Evolutionary conservation across 768 basidiomycete species (phyloP), one percentile per base, ranked within the genome.

Genomic region (Pleurotus djamor): DNA sequence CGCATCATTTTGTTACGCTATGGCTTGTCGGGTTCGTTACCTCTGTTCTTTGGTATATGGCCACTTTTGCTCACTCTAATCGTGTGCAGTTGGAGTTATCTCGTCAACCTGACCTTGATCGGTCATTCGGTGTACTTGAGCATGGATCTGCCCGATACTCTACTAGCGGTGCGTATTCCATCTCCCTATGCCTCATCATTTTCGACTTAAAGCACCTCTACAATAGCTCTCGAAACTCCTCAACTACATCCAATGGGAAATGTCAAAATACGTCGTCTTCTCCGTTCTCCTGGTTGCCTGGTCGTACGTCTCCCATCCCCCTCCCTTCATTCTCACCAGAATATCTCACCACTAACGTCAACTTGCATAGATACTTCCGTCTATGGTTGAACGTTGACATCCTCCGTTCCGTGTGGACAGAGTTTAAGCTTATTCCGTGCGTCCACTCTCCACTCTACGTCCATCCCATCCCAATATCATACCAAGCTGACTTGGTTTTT

Each of bases 141-240:
- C 70, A 98, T 98, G 97, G 97, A 99, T 75, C 80, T 96, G 16
- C 94, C 96, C 0, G 97, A 99, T 69, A 74, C 85, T 36, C 92
- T 90, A 72, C 79, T 99, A 10, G 94, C 92, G 10, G 89, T 94
- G 63, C 63, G 89, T 76, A n/a, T n/a, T n/a, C n/a, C n/a, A n/a
- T n/a, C n/a, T n/a, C n/a, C n/a, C n/a, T n/a, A n/a, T n/a, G n/a
- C 36, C 55, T 45, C 21, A 14, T 37, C 28, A 2, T 5, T 48
- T 48, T 12, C 14, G 5, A 36, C 36, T 37, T n/a, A 34, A 21
- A 12, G n/a, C 59, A 9, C 36, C 44, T 10, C 55, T 32, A 5
- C 34, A 16, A 5, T 60, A 95, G 93, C 73, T 90, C 55, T 87
- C 91, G 14, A 98, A 98, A 75, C 70, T 94, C 10, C 68, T 95